Base-by-base conservation (phyloP, 495 filamentous ascomycete species). In the Podospora pseudoanserina region DNA sequence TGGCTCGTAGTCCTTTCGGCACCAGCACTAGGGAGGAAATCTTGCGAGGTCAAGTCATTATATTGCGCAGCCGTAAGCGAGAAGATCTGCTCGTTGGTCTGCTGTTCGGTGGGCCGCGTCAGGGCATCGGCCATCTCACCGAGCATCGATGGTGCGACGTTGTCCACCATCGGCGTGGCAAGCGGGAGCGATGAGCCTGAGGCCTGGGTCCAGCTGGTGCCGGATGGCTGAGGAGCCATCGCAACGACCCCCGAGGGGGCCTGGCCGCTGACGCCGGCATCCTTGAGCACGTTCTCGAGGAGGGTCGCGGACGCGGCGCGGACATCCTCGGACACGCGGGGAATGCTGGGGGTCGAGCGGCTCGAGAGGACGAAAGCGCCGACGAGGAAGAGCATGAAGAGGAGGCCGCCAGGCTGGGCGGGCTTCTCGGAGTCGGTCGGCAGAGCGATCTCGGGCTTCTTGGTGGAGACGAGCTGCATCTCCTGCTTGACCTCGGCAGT, bases 341-440 rank as follows among this genome's bases (percentile, higher is more conserved):
- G 94, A 72, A 97, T 88, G 70, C 80, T 87, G 71, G 72, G 89
- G 70, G 73, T 89, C 74, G 77, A 87, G 79, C 82, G 77, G 81
- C 94, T 96, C 59, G 94, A 97, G 64, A 94, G 93, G 69, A 98
- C 93, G 78, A 96, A 97, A 63, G 95, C 95, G 73, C 95, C 95
- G 74, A 96, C 94, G 67, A 99, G 91, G 68, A 99, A 92, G 72
- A 97, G 92, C 93, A 90, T 89, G 74, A 91, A 84, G 63, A 91
- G 80, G 60, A 91, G 79, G 64, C 89, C 88, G 64, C 87, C 84
- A 72, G 87, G 86, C 68, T 86, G 84, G 69, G 86, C 81, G 20
- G 88, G 82, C 76, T 90, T 88, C 69, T 90, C 88, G 60, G 79
- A 79, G 54, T 87, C 86, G 72, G 79, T 78, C 57, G 81, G 75